Conservation (phyloP, 192 early-diverging fungal genomes). For the Backusella tuberculispora region DNA sequence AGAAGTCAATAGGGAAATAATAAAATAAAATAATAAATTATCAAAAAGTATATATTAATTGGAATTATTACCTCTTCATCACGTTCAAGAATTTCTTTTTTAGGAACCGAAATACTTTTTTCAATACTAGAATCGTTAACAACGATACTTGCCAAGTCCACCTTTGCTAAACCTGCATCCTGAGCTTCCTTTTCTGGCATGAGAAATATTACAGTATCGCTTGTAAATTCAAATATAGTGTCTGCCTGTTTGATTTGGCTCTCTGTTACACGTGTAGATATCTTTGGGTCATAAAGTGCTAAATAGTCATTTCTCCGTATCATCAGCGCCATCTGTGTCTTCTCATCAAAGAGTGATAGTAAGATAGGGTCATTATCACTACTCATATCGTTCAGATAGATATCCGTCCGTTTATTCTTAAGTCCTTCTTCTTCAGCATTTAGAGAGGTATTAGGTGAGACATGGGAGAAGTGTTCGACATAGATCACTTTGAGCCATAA, state of each 20-base stretch:
- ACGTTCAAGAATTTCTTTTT: constrained; percentile 7
- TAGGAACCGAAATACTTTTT: not conserved
- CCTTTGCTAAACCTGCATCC: constrained; percentile 9
- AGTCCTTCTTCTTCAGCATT: not conserved
- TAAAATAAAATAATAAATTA: not conserved
- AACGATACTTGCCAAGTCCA: constrained; percentile 11
- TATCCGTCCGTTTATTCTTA: not conserved
- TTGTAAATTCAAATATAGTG: constrained; percentile 19
- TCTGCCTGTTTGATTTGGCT: constrained; percentile 11
- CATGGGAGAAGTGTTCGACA: constrained; percentile 22
- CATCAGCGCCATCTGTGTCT: constrained; percentile 16
- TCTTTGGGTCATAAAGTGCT: constrained; percentile 26
- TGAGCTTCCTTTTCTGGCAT: constrained; percentile 34
- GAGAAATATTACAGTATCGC: constrained; percentile 30
- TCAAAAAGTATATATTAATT: not conserved
- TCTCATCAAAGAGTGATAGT: constrained; percentile 29
- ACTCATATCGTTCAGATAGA: constrained; percentile 24
- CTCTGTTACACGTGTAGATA: not conserved
- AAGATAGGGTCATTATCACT: not conserved
- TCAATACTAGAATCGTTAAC: not conserved
- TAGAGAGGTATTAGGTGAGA: not conserved
- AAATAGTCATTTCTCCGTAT: constrained; percentile 28
- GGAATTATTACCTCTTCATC: constrained; percentile 22
- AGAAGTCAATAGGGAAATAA: not conserved
- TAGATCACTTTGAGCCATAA: constrained; percentile 32